Percentiles rank a stretch among this genome's conserved stretches.
Evolutionary conservation across 2,329 filamentous ascomycete species (phyloP).

Genomic region (Ascochyta fabae): DNA sequence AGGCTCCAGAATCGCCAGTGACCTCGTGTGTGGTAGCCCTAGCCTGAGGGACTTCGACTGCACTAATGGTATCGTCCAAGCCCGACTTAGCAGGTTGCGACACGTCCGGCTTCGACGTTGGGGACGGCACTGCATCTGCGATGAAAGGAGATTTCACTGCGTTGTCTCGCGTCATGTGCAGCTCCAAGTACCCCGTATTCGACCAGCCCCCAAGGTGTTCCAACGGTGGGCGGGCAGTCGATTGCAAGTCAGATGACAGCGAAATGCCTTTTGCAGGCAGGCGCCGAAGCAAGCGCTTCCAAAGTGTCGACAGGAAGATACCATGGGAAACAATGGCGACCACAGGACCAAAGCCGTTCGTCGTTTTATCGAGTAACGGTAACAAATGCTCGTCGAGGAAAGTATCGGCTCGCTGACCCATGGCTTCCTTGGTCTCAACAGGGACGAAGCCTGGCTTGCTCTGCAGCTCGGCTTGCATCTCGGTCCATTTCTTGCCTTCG

Average conservation of each 20-base stretch:
- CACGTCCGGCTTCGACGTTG: background rate
- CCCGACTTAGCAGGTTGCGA: background rate
- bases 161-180: conserved; percentile 41
- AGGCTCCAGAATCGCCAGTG: background rate
- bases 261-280: conserved; percentile 58
- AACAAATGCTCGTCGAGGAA: conserved; percentile 72
- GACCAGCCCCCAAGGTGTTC: conserved; percentile 66
- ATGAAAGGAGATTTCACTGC: background rate
- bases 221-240: conserved; percentile 51
- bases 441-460: conserved; percentile 58
- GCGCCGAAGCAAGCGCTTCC: conserved; percentile 65
- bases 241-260: conserved; percentile 52
- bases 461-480: conserved; percentile 50
- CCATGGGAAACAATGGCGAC: conserved; percentile 82
- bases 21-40: no score
- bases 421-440: conserved; percentile 71
- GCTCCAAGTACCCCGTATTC: conserved; percentile 68
- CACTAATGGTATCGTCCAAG: background rate
- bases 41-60: background rate
- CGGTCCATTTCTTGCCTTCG: conserved; percentile 67
- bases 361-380: conserved; percentile 57
- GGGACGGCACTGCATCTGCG: background rate
- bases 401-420: conserved; percentile 66
- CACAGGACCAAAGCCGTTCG: conserved; percentile 41
- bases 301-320: conserved; percentile 75